Conservation (phyloP, 371 early-diverging fungal species). For the Mucor circinelloides region DNA sequence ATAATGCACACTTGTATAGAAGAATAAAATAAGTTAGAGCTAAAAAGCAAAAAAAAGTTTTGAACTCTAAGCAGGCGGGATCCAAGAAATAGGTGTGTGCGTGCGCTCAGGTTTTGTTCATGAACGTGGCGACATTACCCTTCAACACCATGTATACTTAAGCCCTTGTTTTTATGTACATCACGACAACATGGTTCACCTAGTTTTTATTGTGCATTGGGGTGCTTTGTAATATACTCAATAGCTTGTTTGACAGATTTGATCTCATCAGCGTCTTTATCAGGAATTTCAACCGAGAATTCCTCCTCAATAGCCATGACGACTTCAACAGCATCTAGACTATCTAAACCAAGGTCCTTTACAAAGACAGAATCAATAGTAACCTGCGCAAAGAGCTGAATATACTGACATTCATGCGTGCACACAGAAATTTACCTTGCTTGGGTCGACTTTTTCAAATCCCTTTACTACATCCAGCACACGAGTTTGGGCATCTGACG, state of each 20-base stretch:
- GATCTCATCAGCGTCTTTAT: slow-evolving; percentile 96
- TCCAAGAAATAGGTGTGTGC: too few species aligned
- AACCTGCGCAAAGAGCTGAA: slow-evolving; percentile 57
- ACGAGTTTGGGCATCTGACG: slow-evolving; percentile 75
- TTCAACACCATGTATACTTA: too few species aligned
- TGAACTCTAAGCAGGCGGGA: background rate
- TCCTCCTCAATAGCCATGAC: slow-evolving; percentile 99
- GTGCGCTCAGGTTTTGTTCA: background rate
- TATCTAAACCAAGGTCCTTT: slow-evolving; percentile 94
- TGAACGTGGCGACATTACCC: background rate
- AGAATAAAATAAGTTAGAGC: background rate
- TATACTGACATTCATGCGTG: background rate
- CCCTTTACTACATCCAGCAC: slow-evolving; percentile 86
- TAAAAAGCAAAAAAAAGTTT: background rate
- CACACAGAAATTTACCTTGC: slow-evolving; percentile 70
- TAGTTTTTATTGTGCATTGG: slow-evolving; percentile 72
- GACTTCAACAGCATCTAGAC: slow-evolving; percentile 96
- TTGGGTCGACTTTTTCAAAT: slow-evolving; percentile 92
- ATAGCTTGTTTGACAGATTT: slow-evolving; percentile 86
- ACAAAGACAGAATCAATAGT: slow-evolving; percentile 83
- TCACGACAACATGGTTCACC: too few species aligned
- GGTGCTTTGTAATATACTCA: slow-evolving; percentile 77
- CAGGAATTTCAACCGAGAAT: slow-evolving; percentile 96
- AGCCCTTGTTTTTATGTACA: too few species aligned
- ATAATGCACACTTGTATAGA: slow-evolving; percentile 20